phyloP scores from a whole-genome alignment of 352 stramenopile genomes.

The Phytophthora chlamydospora region DNA sequence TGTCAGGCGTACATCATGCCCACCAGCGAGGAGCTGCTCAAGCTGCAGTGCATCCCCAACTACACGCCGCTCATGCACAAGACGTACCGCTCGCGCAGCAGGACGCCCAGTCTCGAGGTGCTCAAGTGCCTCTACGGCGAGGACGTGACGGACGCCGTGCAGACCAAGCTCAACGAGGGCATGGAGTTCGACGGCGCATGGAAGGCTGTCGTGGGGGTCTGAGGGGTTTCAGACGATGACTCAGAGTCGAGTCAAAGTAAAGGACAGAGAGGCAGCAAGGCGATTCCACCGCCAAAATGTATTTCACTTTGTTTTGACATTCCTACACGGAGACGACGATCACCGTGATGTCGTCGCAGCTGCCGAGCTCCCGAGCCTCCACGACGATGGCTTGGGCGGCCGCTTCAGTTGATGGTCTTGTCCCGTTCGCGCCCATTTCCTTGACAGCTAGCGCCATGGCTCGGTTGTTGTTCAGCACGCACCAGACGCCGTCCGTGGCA shows the following conservation, averaged over 20 bases:
- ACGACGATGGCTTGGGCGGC: conserved; percentile 62
- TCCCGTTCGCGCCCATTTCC: conserved; percentile 30
- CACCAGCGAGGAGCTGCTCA: conserved; percentile 52
- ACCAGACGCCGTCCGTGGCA: conserved; percentile 81
- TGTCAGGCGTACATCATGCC: conserved; percentile 70
- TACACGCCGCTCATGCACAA: conserved; percentile 66
- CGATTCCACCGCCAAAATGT: conserved; percentile 8
- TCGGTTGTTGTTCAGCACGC: conserved; percentile 65
- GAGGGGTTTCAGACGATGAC: not conserved
- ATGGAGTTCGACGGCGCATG: conserved; percentile 52
- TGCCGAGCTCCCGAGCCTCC: conserved; percentile 56
- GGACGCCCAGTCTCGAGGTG: conserved; percentile 51
- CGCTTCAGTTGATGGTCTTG: conserved; percentile 36
- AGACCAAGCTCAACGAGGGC: conserved; percentile 48
- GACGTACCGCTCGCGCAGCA: conserved; percentile 46
- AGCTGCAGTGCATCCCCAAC: conserved; percentile 49
- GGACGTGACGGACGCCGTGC: conserved; percentile 38
- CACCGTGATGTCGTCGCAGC: conserved; percentile 69
- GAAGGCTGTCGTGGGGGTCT: conserved; percentile 41
- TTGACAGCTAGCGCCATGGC: conserved; percentile 55
- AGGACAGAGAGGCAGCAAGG: not conserved
- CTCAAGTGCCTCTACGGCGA: conserved; percentile 67
- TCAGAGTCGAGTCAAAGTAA: not conserved
- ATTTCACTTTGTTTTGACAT: conserved; percentile 9
- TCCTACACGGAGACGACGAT: conserved; percentile 58